Evolutionary conservation across 768 basidiomycete genomes (phyloP).

Genomic region (Roridomyces roridus): DNA sequence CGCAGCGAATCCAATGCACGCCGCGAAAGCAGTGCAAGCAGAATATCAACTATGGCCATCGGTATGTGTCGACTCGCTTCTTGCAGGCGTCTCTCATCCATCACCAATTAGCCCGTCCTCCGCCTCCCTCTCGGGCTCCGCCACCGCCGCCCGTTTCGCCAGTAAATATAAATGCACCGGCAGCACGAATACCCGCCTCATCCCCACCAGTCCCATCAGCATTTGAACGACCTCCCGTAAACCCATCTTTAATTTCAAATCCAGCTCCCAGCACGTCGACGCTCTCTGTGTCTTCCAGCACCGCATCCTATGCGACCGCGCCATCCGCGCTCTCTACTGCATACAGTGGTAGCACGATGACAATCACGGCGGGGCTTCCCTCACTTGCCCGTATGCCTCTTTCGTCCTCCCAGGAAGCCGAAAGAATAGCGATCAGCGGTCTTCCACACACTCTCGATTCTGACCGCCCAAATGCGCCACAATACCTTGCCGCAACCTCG

Average conservation of each 20-base stretch:
- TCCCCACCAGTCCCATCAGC: conserved; percentile 28
- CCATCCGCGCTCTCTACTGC: not conserved
- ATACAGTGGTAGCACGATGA: not conserved
- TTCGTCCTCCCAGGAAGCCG: too few species aligned
- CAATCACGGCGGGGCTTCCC: not conserved
- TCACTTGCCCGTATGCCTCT: not conserved
- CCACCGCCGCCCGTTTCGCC: conserved; percentile 1
- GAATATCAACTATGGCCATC: not conserved
- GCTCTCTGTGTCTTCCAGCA: not conserved
- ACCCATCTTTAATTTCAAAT: too few species aligned
- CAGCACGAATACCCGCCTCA: conserved; percentile 17
- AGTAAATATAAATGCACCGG: not conserved
- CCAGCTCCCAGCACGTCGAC: not conserved
- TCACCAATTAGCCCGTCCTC: not conserved
- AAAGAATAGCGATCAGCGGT: too few species aligned
- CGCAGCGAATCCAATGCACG: conserved; percentile 6
- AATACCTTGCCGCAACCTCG: too few species aligned
- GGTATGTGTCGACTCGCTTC: too few species aligned
- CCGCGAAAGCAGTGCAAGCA: not conserved
- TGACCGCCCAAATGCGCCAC: not conserved
- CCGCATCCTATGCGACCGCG: conserved; percentile 7
- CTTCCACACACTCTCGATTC: too few species aligned
- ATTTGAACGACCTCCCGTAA: too few species aligned
- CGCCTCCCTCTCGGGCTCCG: conserved; percentile 17
- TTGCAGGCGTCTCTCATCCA: not conserved